Evolutionary conservation across 306 rosid genomes (phyloP).

Genomic region (Lathyrus oleraceus): DNA sequence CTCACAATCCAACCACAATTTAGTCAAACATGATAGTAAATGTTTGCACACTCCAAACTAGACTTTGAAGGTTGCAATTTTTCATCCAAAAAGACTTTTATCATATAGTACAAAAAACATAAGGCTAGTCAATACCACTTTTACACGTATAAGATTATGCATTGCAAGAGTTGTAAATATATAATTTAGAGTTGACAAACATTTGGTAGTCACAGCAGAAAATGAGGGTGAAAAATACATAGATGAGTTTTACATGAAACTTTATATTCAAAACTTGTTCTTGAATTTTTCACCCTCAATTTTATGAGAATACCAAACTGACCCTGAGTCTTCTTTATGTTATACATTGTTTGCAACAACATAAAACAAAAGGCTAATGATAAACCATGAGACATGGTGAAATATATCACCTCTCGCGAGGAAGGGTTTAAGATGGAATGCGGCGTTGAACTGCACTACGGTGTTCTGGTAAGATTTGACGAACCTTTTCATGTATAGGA

Average conservation of each 20-base stretch:
- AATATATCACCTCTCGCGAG: constrained; percentile 40
- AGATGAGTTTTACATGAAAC: constrained; percentile 30
- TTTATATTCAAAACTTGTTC: constrained; percentile 24
- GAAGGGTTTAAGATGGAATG: constrained; percentile 31
- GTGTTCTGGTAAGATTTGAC: constrained; percentile 31
- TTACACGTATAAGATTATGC: constrained; percentile 20
- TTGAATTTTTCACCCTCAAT: constrained; percentile 48
- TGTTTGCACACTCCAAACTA: constrained; percentile 10
- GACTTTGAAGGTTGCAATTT: neutral
- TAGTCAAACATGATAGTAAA: neutral
- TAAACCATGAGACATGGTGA: constrained; percentile 32
- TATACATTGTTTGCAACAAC: constrained; percentile 32
- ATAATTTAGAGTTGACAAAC: neutral
- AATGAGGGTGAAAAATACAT: constrained; percentile 48
- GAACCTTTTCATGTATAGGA: constrained; percentile 32
- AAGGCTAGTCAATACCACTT: constrained; percentile 15
- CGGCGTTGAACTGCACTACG: constrained; percentile 26
- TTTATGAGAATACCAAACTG: constrained; percentile 37
- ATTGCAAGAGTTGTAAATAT: constrained; percentile 24
- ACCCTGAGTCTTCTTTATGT: constrained; percentile 19
- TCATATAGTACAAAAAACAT: constrained; percentile 28
- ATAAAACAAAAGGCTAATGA: constrained; percentile 33
- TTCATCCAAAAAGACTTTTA: constrained; percentile 16
- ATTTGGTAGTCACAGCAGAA: constrained; percentile 26
- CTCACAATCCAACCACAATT: neutral